Evolutionary conservation across 2,329 filamentous ascomycete genomes (phyloP).

Genomic region (Kalmusia sp.): DNA sequence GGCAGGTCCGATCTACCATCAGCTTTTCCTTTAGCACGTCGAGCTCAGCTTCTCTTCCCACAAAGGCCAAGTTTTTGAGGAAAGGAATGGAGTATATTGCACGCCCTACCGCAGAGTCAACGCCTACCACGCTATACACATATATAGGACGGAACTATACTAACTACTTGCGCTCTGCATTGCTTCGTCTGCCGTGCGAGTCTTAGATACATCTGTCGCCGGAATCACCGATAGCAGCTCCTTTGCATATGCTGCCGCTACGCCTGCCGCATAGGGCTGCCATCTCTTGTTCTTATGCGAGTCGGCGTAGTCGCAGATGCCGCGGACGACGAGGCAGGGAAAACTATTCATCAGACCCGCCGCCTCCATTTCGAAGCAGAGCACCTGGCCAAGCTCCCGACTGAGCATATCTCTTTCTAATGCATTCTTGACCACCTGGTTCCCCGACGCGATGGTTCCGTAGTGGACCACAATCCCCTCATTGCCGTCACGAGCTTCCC

Average conservation of each 20-base stretch:
- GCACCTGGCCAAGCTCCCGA: conserved; percentile 16
- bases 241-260: conserved; percentile 18
- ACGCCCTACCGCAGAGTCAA: not conserved
- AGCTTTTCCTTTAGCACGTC: conserved; percentile 29
- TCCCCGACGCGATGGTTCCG: conserved; percentile 27
- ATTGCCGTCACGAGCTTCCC: not conserved
- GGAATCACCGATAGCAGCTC: conserved; percentile 7
- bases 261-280: conserved; percentile 16
- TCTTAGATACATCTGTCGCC: not conserved
- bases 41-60: conserved; percentile 32
- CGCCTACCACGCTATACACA: not conserved
- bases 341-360: conserved; percentile 22
- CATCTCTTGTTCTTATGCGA: conserved; percentile 26
- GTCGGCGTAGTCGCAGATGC: conserved; percentile 31
- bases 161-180: not conserved
- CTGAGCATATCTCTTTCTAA: conserved; percentile 17
- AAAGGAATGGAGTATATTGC: conserved; percentile 35
- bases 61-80: conserved; percentile 30
- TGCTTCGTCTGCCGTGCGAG: not conserved
- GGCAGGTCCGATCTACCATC: conserved; percentile 24
- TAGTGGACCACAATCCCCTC: not conserved
- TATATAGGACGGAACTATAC: not conserved
- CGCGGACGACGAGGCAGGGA: conserved; percentile 25
- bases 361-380: conserved; percentile 33
- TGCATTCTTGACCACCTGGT: conserved; percentile 24